phyloP scores from a whole-genome alignment of 768 basidiomycete species.

The Auriscalpium vulgare region DNA sequence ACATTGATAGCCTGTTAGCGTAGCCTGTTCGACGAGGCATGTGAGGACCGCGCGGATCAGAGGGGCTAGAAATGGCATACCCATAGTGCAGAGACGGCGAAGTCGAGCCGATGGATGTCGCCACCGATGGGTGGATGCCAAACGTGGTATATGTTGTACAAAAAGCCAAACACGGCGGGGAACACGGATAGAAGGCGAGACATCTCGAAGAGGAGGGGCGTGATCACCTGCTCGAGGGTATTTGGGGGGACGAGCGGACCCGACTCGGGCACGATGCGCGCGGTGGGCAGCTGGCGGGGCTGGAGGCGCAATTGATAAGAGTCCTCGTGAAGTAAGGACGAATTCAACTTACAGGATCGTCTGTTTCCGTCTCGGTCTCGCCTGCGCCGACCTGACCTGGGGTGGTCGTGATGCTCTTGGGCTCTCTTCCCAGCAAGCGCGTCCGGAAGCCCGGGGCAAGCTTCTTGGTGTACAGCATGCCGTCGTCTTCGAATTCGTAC shows the following conservation, averaged over 20 bases:
- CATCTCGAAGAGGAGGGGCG: constrained; percentile 59
- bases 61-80: constrained; percentile 29
- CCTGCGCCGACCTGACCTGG: constrained; percentile 55
- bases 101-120: constrained; percentile 45
- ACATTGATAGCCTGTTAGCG: constrained; percentile 86
- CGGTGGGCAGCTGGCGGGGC: constrained; percentile 62
- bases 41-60: neutral
- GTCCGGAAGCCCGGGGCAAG: constrained; percentile 6
- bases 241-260: constrained; percentile 42
- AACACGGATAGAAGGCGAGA: constrained; percentile 66
- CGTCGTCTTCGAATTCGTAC: constrained; percentile 4
- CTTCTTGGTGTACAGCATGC: constrained; percentile 10
- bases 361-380: constrained; percentile 74
- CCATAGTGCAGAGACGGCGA: constrained; percentile 64
- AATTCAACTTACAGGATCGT: constrained; percentile 57
- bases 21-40: constrained; percentile 39
- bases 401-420: constrained; percentile 47
- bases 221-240: constrained; percentile 37
- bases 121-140: constrained; percentile 34
- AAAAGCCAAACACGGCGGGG: constrained; percentile 58
- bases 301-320: constrained; percentile 18
- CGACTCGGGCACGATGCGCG: constrained; percentile 49
- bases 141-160: constrained; percentile 53
- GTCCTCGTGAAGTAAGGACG: neutral
- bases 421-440: constrained; percentile 7